These are phyloP conservation scores for Neurospora sp. DNA, from an alignment of 495 filamentous ascomycete species.

Conservation along the genomic window DNA sequence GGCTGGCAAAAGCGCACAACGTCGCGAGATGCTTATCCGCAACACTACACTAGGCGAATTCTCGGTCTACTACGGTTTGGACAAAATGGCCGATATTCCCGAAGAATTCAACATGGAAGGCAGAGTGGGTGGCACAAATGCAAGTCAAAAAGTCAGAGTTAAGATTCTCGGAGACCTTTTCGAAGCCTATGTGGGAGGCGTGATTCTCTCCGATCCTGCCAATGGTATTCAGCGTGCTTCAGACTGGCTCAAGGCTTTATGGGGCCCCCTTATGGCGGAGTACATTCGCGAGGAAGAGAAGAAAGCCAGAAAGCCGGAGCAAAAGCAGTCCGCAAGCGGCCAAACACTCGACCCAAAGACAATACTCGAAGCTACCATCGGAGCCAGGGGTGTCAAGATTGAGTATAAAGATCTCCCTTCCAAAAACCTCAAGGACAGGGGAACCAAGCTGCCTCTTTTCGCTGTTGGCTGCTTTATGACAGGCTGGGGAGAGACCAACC, in stretches of 20 bases:
- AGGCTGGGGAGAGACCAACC: constrained; percentile 60
- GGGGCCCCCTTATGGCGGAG: constrained; percentile 39
- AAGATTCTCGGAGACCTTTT: constrained; percentile 80
- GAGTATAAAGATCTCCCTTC: constrained; percentile 53
- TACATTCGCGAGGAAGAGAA: constrained; percentile 31
- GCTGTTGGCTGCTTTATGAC: constrained; percentile 59
- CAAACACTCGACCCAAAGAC: constrained; percentile 26
- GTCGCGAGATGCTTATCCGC: constrained; percentile 61
- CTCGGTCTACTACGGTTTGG: constrained; percentile 55
- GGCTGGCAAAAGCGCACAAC: constrained; percentile 51
- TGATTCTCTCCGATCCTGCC: constrained; percentile 52
- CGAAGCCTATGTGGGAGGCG: constrained; percentile 76
- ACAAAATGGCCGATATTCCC: constrained; percentile 47
- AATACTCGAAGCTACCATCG: constrained; percentile 45
- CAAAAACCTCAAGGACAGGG: constrained; percentile 41
- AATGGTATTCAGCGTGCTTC: constrained; percentile 50
- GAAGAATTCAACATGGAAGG: constrained; percentile 27
- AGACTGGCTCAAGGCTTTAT: constrained; percentile 60
- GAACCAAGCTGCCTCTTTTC: constrained; percentile 50
- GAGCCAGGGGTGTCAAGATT: constrained; percentile 50
- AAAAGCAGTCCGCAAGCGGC: constrained; percentile 15
- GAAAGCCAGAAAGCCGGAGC: constrained; percentile 16
- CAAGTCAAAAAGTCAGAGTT: constrained; percentile 38
- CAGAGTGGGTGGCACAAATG: constrained; percentile 20
- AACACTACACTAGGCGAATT: constrained; percentile 65